These are phyloP conservation scores for Atalantia buxifolia DNA, from an alignment of 345 rosid genomes.

Conservation along the genomic window DNA sequence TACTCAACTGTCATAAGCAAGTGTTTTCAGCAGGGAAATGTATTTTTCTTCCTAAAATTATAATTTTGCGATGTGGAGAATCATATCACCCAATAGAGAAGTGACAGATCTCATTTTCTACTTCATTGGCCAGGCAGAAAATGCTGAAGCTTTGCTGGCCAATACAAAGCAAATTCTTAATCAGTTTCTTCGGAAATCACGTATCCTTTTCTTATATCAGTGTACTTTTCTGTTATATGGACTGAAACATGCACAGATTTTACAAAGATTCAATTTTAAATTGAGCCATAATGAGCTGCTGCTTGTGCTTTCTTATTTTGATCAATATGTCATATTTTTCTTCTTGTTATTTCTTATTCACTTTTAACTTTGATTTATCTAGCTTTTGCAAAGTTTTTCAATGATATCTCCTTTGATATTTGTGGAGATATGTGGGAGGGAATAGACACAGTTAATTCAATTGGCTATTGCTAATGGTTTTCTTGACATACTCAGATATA, in stretches of 20 bases:
- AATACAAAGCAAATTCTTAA: constrained; percentile 92
- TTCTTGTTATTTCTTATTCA: not conserved
- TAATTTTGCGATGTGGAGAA: constrained; percentile 1
- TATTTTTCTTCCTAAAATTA: not conserved
- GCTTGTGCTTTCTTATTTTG: not conserved
- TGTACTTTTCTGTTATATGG: not conserved
- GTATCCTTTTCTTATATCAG: constrained; percentile 49
- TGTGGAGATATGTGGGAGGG: not conserved
- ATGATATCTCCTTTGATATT: constrained; percentile 1
- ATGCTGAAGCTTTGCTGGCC: constrained; percentile 89
- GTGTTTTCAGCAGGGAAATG: not conserved
- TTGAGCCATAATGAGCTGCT: not conserved
- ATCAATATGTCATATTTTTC: not conserved
- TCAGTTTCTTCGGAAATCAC: constrained; percentile 83
- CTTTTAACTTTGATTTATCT: not conserved
- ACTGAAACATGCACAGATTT: not conserved
- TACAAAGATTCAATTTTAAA: not conserved
- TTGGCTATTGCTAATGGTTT: constrained; percentile 16
- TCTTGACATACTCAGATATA: constrained; percentile 69
- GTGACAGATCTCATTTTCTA: constrained; percentile 8
- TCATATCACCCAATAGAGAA: not conserved
- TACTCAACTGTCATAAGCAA: not conserved
- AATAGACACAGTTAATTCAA: not conserved
- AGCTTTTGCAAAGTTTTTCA: not conserved
- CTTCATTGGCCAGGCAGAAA: constrained; percentile 59